phyloP scores from a whole-genome alignment of 257 asterid species.

The Knoxia roxburghii region DNA sequence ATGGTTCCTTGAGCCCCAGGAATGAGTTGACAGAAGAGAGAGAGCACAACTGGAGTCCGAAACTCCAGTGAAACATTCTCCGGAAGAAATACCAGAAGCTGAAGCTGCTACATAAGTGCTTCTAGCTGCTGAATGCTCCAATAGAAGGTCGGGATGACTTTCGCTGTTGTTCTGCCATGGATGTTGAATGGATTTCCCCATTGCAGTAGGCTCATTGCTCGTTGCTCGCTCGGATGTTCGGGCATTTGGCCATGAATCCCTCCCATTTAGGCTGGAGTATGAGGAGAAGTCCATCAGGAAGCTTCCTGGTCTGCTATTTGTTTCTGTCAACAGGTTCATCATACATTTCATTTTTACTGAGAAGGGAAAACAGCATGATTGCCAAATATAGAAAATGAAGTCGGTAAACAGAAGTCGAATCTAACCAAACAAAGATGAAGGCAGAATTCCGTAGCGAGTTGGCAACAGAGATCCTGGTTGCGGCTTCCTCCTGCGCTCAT shows the following conservation, averaged over 20 bases:
- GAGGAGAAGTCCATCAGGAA: slow-evolving; percentile 66
- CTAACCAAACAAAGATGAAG: slow-evolving; percentile 59
- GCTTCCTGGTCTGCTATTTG: slow-evolving; percentile 50
- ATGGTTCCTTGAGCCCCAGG: slow-evolving; percentile 63
- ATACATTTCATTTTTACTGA: slow-evolving; percentile 10
- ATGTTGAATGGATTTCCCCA: slow-evolving; percentile 39
- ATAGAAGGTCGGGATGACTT: slow-evolving; percentile 36
- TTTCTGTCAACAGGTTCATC: slow-evolving; percentile 38
- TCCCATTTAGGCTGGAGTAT: slow-evolving; percentile 35
- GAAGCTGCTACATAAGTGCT: slow-evolving; percentile 21
- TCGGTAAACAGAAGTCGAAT: neutral
- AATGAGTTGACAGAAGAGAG: slow-evolving; percentile 99
- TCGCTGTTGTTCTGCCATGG: slow-evolving; percentile 58
- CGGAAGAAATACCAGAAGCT: slow-evolving; percentile 40
- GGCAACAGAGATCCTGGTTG: slow-evolving; percentile 55
- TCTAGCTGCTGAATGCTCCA: slow-evolving; percentile 37
- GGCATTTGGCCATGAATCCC: slow-evolving; percentile 41
- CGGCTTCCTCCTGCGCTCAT: slow-evolving; percentile 87
- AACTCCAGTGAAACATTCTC: slow-evolving; percentile 43
- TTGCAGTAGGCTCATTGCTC: slow-evolving; percentile 30
- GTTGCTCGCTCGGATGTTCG: slow-evolving; percentile 30
- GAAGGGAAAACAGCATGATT: neutral
- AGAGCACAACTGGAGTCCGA: slow-evolving; percentile 71
- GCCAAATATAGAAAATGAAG: neutral
- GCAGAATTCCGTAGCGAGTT: slow-evolving; percentile 47